Conservation (phyloP, 441 rosid genomes). For the Syzygium syzygioides region DNA sequence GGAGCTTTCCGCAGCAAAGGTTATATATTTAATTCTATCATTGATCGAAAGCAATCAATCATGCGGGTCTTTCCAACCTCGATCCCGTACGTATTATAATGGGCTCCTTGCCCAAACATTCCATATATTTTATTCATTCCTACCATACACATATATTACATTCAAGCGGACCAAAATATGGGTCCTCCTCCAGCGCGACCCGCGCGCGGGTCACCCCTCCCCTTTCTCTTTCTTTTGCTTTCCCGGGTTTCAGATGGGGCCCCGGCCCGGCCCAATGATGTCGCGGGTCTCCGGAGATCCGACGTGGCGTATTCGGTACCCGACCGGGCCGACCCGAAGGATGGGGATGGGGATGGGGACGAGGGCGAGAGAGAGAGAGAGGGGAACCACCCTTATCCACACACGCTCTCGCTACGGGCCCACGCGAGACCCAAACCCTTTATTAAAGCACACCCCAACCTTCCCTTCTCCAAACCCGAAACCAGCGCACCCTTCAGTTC, state of each 20-base stretch:
- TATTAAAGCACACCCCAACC: neutral
- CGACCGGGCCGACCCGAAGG: too few species aligned
- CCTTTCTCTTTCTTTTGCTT: neutral
- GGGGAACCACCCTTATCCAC: neutral
- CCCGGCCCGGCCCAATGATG: neutral
- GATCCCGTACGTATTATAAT: neutral
- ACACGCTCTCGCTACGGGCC: neutral
- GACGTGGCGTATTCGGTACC: neutral
- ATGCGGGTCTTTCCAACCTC: neutral
- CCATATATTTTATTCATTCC: neutral
- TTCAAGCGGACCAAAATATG: neutral
- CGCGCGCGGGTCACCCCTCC: neutral
- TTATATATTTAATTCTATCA: neutral
- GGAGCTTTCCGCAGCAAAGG: neutral
- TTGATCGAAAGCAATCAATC: neutral
- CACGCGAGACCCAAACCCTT: neutral
- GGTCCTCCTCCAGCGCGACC: neutral
- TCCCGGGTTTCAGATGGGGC: neutral
- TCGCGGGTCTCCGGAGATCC: neutral
- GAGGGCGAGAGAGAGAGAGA: neutral
- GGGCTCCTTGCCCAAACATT: neutral
- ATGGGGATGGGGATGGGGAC: too few species aligned
- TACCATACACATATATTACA: neutral
- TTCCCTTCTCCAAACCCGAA: neutral
- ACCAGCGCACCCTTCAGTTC: neutral